These are phyloP conservation scores for Calycina marina DNA, from an alignment of 2,329 filamentous ascomycete species.

Conservation along the genomic window DNA sequence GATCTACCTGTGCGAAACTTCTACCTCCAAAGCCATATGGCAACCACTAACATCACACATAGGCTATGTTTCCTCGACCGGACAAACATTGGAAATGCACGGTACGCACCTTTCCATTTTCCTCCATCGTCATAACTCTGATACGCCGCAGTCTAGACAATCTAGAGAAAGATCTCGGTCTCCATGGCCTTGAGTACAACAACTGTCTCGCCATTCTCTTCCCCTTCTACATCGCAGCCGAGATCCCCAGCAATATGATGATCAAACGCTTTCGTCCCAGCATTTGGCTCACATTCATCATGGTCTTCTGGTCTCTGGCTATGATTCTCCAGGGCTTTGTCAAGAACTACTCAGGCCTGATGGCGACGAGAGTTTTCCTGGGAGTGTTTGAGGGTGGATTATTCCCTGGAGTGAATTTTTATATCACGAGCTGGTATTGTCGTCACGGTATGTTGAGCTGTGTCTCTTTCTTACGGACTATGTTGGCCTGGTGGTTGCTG, in stretches of 20 bases:
- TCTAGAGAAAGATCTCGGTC: constrained; percentile 16
- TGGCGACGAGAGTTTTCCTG: constrained; percentile 10
- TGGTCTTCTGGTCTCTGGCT: constrained; percentile 27
- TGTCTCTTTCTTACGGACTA: too few species aligned
- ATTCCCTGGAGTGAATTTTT: constrained; percentile 24
- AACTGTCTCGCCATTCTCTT: constrained; percentile 17
- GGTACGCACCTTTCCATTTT: too few species aligned
- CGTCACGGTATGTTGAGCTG: too few species aligned
- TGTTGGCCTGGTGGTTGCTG: too few species aligned
- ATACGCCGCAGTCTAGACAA: constrained; percentile 6
- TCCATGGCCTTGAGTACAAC: constrained; percentile 23
- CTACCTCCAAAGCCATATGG: neutral
- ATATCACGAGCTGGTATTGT: constrained; percentile 41
- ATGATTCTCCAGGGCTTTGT: constrained; percentile 12
- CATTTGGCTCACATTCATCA: constrained; percentile 48
- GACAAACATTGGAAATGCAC: constrained; percentile 15
- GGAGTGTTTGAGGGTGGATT: constrained; percentile 12
- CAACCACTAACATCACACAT: neutral
- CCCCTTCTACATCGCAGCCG: constrained; percentile 19
- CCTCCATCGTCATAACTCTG: too few species aligned
- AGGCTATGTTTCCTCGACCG: constrained; percentile 11
- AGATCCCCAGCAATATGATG: constrained; percentile 40
- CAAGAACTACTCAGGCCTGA: constrained; percentile 8
- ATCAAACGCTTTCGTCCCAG: constrained; percentile 38
- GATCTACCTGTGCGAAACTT: constrained; percentile 31